Evolutionary conservation across 257 asterid genomes (phyloP).

Genomic region (Nicotiana paniculata): DNA sequence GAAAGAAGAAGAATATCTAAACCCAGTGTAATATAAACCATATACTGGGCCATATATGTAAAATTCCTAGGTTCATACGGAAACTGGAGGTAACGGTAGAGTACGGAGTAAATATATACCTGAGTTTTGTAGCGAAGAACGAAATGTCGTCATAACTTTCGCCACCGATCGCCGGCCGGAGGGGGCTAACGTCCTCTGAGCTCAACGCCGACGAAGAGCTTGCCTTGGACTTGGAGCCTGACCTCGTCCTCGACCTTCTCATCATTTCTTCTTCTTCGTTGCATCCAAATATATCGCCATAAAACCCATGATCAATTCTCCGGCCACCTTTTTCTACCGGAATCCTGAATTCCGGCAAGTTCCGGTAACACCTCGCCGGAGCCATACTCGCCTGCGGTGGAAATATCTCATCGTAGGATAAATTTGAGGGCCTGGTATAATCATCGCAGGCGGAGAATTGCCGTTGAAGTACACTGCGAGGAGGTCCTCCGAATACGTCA

Average conservation of each 20-base stretch:
- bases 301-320: conserved; percentile 35
- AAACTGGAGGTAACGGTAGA: neutral
- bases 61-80: neutral
- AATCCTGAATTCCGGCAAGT: conserved; percentile 62
- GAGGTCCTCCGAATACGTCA: conserved; percentile 89
- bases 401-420: conserved; percentile 51
- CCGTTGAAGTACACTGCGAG: conserved; percentile 47
- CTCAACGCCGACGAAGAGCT: conserved; percentile 65
- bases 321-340: conserved; percentile 25
- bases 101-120: conserved; percentile 22
- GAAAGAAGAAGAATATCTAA: too few relatives aligned
- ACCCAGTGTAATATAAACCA: too few relatives aligned
- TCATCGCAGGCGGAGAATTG: conserved; percentile 25
- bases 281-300: conserved; percentile 61
- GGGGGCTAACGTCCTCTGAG: conserved; percentile 77
- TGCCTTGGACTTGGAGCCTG: conserved; percentile 38
- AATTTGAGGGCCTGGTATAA: conserved; percentile 1
- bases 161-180: conserved; percentile 35
- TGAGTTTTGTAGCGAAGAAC: conserved; percentile 51
- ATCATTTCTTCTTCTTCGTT: conserved; percentile 35
- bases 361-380: conserved; percentile 32
- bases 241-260: conserved; percentile 53
- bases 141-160: conserved; percentile 42
- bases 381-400: neutral
- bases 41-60: neutral